A percentile compares a stretch with the other conserved stretches of the same genome.
phyloP scores from a whole-genome alignment of 768 basidiomycete genomes.

The Scleroderma citrinum region DNA sequence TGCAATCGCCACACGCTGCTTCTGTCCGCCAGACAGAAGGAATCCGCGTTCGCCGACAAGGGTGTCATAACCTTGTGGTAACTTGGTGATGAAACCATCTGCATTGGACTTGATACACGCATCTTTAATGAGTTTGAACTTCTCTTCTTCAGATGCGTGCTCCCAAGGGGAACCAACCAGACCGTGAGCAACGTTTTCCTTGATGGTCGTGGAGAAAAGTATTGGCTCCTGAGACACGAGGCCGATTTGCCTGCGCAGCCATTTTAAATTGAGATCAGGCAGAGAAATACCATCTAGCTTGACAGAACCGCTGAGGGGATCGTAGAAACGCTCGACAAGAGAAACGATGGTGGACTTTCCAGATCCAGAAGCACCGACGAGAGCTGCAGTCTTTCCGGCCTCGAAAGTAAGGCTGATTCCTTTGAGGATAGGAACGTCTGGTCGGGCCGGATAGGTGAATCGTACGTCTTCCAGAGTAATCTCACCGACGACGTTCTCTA shows the following conservation, averaged over 20 bases:
- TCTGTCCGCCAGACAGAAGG: conserved; percentile 80
- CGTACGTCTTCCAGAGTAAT: conserved; percentile 67
- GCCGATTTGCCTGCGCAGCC: conserved; percentile 84
- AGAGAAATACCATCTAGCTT: conserved; percentile 72
- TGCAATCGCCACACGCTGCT: conserved; percentile 85
- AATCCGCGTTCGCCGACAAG: conserved; percentile 88
- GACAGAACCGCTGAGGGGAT: conserved; percentile 62
- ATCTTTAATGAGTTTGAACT: conserved; percentile 73
- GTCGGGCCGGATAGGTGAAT: conserved; percentile 85
- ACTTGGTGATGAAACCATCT: conserved; percentile 75
- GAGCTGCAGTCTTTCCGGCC: conserved; percentile 71
- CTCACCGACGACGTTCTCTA: conserved; percentile 58
- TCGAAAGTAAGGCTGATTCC: conserved; percentile 60
- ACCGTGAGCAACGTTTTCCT: conserved; percentile 78
- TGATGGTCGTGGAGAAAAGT: conserved; percentile 80
- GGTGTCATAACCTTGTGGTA: conserved; percentile 81
- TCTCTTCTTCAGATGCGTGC: conserved; percentile 63
- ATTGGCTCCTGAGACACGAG: conserved; percentile 87
- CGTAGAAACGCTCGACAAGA: conserved; percentile 86
- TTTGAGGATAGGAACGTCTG: conserved; percentile 73
- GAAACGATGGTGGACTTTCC: conserved; percentile 75
- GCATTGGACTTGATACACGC: conserved; percentile 89
- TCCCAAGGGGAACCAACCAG: conserved; percentile 71
- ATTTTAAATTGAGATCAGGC: conserved; percentile 72
- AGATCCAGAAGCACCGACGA: conserved; percentile 76